phyloP scores from a whole-genome alignment of 371 early-diverging fungal genomes.

The Apophysomyces trapeziformis region DNA sequence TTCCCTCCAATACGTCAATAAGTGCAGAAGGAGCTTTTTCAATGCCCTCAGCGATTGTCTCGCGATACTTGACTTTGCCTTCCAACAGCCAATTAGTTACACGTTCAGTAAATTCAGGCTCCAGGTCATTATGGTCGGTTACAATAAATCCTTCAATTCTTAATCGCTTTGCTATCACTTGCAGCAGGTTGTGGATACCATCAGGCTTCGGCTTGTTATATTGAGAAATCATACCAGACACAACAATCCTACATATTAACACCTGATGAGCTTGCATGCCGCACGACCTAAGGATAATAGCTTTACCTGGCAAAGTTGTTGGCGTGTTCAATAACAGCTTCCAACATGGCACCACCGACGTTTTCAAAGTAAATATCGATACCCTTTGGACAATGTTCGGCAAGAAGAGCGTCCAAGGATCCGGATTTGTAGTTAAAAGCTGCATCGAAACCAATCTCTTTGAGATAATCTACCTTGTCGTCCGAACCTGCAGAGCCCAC shows the following conservation, averaged over 20 bases:
- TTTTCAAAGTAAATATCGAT: constrained; percentile 80
- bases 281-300: background rate
- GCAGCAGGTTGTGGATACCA: constrained; percentile 37
- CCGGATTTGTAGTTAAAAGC: constrained; percentile 87
- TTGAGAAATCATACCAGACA: constrained; percentile 76
- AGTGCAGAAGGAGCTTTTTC: constrained; percentile 75
- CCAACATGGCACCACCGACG: constrained; percentile 75
- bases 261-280: background rate
- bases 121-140: constrained; percentile 27
- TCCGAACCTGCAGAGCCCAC: constrained; percentile 81
- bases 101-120: constrained; percentile 54
- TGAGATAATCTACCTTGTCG: constrained; percentile 75
- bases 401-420: constrained; percentile 44
- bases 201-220: constrained; percentile 54
- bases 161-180: constrained; percentile 48
- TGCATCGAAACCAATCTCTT: constrained; percentile 67
- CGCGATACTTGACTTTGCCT: constrained; percentile 64
- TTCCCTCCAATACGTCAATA: constrained; percentile 69
- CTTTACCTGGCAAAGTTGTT: constrained; percentile 54
- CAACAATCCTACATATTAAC: constrained; percentile 32
- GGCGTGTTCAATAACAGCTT: constrained; percentile 58
- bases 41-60: constrained; percentile 68
- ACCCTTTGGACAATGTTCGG: constrained; percentile 64
- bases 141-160: constrained; percentile 75
- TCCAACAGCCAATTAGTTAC: constrained; percentile 61